These are phyloP conservation scores for Agaricus blazei DNA, from an alignment of 768 basidiomycete species.

Conservation along the genomic window DNA sequence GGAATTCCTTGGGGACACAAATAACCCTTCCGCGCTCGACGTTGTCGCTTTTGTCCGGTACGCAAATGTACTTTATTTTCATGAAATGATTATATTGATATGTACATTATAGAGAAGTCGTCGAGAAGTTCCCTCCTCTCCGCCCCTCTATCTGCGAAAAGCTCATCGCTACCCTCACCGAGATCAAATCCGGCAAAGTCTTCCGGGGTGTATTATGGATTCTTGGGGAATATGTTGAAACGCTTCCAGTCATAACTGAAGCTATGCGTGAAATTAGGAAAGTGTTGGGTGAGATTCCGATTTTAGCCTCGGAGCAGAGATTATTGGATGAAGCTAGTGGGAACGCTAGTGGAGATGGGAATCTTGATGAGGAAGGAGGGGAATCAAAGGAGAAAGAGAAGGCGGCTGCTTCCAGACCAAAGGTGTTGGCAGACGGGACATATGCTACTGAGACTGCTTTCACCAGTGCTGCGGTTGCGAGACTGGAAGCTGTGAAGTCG, in stretches of 20 bases:
- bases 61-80: constrained; percentile 4
- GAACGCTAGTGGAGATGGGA: constrained; percentile 15
- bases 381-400: constrained; percentile 39
- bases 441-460: constrained; percentile 97
- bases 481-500: constrained; percentile 77
- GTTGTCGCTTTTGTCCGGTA: constrained; percentile 71
- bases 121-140: constrained; percentile 92
- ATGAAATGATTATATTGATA: neutral
- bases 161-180: constrained; percentile 71
- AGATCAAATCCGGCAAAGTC: constrained; percentile 95
- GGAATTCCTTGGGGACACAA: constrained; percentile 93
- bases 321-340: constrained; percentile 71
- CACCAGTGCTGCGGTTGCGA: constrained; percentile 53
- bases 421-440: constrained; percentile 91
- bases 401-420: constrained; percentile 47
- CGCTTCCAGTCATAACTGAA: constrained; percentile 58
- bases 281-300: constrained; percentile 95
- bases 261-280: constrained; percentile 77
- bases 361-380: constrained; percentile 38
- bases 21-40: constrained; percentile 92
- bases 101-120: constrained; percentile 64
- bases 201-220: constrained; percentile 98
- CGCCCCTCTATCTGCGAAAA: constrained; percentile 81
- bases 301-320: constrained; percentile 84
- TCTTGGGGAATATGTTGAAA: constrained; percentile 89